These are phyloP conservation scores for Caryopteris hybrid DNA, from an alignment of 305 asterid species.

Conservation along the genomic window DNA sequence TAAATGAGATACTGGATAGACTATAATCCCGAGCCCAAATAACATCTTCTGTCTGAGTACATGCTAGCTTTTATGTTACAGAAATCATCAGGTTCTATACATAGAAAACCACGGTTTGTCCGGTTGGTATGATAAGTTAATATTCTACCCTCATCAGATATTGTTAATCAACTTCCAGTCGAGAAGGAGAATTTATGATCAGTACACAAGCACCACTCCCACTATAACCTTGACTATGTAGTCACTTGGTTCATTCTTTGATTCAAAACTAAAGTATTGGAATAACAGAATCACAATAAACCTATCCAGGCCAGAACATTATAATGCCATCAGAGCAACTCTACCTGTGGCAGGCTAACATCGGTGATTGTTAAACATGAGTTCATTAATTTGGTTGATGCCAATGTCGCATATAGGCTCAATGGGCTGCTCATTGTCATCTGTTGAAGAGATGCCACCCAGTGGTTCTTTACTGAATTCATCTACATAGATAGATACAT, in stretches of 20 bases:
- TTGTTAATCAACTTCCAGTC: background rate
- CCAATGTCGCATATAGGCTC: constrained; percentile 81
- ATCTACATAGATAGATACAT: constrained; percentile 43
- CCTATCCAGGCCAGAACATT: background rate
- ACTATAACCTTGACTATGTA: background rate
- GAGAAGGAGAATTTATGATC: background rate
- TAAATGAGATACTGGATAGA: background rate
- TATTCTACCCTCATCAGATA: background rate
- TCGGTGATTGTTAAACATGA: constrained; percentile 54
- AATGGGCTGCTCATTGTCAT: constrained; percentile 70
- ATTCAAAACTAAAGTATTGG: background rate
- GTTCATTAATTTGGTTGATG: constrained; percentile 51
- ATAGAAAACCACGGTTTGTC: background rate
- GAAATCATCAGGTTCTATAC: background rate
- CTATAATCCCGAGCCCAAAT: background rate
- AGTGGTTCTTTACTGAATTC: constrained; percentile 71
- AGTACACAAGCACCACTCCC: background rate
- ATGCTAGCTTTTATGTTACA: background rate
- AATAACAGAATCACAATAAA: background rate
- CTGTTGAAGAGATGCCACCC: constrained; percentile 23
- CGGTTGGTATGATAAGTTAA: background rate
- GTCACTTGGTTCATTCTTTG: background rate
- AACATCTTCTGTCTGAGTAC: background rate
- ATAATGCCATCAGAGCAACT: background rate
- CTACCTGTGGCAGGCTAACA: constrained; percentile 19